Evolutionary conservation across 257 asterid species (phyloP).

Genomic region (Fraxinus anomala): DNA sequence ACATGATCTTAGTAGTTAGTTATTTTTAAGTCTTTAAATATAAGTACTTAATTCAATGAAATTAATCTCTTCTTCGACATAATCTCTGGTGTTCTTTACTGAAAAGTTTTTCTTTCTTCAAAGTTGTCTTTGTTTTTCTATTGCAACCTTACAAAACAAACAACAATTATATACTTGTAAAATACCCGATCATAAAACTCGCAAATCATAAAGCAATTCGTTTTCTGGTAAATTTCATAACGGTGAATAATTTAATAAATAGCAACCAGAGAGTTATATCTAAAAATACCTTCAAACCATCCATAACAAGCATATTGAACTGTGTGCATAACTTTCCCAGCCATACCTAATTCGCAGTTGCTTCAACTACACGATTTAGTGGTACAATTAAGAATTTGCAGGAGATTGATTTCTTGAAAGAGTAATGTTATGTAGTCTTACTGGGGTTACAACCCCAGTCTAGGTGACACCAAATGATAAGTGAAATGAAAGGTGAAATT

Average conservation of each 20-base stretch:
- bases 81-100: too few relatives aligned
- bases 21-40: too few relatives aligned
- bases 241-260: background rate
- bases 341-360: slow-evolving; percentile 39
- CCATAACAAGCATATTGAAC: slow-evolving; percentile 67
- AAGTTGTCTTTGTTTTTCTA: too few relatives aligned
- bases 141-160: too few relatives aligned
- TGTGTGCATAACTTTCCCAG: slow-evolving; percentile 76
- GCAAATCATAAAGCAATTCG: background rate
- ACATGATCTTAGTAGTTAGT: too few relatives aligned
- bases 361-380: background rate
- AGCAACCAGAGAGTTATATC: background rate
- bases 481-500: too few relatives aligned
- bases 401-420: background rate
- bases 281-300: slow-evolving; percentile 62
- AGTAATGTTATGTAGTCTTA: too few relatives aligned
- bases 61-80: too few relatives aligned
- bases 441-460: too few relatives aligned
- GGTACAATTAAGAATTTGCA: background rate
- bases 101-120: too few relatives aligned
- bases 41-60: too few relatives aligned
- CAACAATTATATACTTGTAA: background rate
- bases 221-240: background rate
- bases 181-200: background rate
- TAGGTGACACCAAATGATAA: too few relatives aligned